Evolutionary conservation across 73 alveolate species (phyloP), one percentile per base, ranked within the genome.

Genomic region (Paramecium sexaurelia): DNA sequence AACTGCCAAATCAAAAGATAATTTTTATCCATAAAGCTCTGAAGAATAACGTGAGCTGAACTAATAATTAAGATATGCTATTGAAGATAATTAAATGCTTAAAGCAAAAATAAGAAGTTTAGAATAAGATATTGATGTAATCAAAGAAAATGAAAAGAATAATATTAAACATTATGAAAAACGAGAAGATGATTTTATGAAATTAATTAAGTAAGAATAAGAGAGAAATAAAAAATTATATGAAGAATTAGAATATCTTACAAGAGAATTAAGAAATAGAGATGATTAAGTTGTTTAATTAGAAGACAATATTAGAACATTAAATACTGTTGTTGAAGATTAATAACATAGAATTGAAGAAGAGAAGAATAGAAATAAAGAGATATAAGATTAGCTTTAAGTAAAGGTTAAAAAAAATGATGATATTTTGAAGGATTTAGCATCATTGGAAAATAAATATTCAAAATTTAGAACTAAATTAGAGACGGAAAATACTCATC

Each of bases 161-260:
- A 43, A 37, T 40, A 78, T 37, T 22, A 78, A 78, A 43, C 68
- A 78, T 78, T 78, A 39, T 43, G 90, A 78, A 24, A 78, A 39
- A 33, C 5, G 71, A 78, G 90, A 78, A 43, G 90, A 78, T 78
- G 90, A 78, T 39, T 78, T 78, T 33, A 78, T 78, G 90, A 22
- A 78, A 40, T 40, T 78, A 22, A 41, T 78, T n/a, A 78, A 39
- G 41, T 40, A 78, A 45, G 90, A 78, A 43, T 41, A 78, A 8
- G 90, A 78, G 11, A 78, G 90, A 43, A 78, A 78, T 43, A 78
- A 39, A 24, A 26, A 78, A 45, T 26, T 78, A 78, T 78, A 78
- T 41, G 68, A 78, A 13, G 75, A 78, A 41, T 45, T 78, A 41
- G 90, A 78, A 78, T 78, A 78, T 78, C 55, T 40, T 5, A 40